Conservation (phyloP, 768 basidiomycete genomes). For the Boletus edulis region DNA sequence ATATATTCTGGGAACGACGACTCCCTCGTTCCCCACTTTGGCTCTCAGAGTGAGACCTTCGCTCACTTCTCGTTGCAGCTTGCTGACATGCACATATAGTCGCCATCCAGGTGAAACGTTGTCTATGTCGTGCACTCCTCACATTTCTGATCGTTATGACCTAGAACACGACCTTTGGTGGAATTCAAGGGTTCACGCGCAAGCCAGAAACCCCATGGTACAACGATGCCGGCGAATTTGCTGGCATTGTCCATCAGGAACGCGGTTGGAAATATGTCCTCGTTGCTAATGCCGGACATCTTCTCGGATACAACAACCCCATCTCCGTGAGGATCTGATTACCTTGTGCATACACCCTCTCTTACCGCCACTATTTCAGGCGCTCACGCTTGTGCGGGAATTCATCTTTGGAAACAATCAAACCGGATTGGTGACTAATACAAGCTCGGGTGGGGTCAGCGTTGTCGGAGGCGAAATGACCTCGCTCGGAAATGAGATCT, state of each 20-base stretch:
- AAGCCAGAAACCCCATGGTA: constrained; percentile 67
- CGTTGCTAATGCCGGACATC: constrained; percentile 37
- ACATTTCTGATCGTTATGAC: background rate
- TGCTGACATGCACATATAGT: constrained; percentile 33
- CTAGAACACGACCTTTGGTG: constrained; percentile 80
- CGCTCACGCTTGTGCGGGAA: constrained; percentile 57
- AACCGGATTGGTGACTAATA: constrained; percentile 51
- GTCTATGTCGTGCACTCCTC: background rate
- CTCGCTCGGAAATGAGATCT: constrained; percentile 41
- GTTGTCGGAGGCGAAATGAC: constrained; percentile 51
- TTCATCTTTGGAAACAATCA: constrained; percentile 65
- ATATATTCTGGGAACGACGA: constrained; percentile 72
- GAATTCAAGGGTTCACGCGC: constrained; percentile 69
- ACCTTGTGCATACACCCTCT: background rate
- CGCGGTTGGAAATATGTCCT: constrained; percentile 53
- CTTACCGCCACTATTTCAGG: constrained; percentile 35
- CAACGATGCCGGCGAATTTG: constrained; percentile 53
- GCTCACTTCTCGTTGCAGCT: background rate
- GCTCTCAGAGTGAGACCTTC: constrained; percentile 52
- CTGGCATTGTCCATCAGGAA: constrained; percentile 72
- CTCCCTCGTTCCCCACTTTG: constrained; percentile 55
- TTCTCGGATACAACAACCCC: constrained; percentile 34
- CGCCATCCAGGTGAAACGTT: constrained; percentile 46
- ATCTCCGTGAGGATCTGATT: constrained; percentile 38
- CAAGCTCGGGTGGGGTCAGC: constrained; percentile 18